These are phyloP conservation scores for Cladosporium velox DNA, from an alignment of 2,329 filamentous ascomycete species.

Conservation along the genomic window DNA sequence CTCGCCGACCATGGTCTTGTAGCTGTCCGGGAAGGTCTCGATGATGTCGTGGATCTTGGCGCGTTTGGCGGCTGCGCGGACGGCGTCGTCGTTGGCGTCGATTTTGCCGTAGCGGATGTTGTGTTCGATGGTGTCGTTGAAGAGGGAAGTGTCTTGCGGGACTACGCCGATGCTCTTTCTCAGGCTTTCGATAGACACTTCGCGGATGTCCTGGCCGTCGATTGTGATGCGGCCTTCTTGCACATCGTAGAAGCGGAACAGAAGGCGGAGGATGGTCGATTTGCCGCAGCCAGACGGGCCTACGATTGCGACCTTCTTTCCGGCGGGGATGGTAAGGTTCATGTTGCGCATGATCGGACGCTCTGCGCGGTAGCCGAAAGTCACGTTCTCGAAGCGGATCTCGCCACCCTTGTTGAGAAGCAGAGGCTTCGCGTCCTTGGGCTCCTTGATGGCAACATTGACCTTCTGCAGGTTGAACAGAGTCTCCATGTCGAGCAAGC, in stretches of 20 bases:
- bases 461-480: constrained; percentile 97
- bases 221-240: constrained; percentile 83
- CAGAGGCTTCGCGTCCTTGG: constrained; percentile 71
- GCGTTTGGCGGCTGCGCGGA: constrained; percentile 75
- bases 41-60: constrained; percentile 86
- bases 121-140: constrained; percentile 94
- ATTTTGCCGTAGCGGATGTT: constrained; percentile 93
- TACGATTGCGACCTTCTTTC: constrained; percentile 93
- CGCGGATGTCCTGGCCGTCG: constrained; percentile 87
- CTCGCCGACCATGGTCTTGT: constrained; percentile 88
- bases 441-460: constrained; percentile 82
- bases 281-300: constrained; percentile 96
- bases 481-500: constrained; percentile 96
- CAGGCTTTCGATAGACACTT: constrained; percentile 79
- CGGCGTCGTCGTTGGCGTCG: constrained; percentile 69
- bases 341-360: constrained; percentile 85
- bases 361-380: constrained; percentile 86
- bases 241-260: constrained; percentile 94
- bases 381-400: constrained; percentile 92
- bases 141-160: constrained; percentile 93
- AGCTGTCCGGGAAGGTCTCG: constrained; percentile 74
- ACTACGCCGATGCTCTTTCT: constrained; percentile 89
- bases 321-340: constrained; percentile 85
- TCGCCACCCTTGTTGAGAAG: constrained; percentile 75
- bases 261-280: constrained; percentile 82